These are phyloP conservation scores for Hypericum androsaemum DNA, from an alignment of 345 rosid genomes.

Conservation along the genomic window DNA sequence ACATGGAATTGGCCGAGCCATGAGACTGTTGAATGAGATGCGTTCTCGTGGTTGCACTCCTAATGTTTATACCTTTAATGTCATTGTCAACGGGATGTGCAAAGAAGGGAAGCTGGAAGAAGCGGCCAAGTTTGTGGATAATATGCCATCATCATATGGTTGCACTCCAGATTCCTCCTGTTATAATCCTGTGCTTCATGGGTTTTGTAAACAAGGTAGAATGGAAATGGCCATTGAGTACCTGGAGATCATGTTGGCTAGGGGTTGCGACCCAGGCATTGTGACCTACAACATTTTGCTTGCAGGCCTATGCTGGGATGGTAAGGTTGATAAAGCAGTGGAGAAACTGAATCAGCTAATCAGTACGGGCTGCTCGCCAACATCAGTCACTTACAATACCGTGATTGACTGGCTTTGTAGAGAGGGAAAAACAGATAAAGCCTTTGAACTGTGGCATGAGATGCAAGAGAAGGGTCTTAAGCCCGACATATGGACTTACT, in stretches of 20 bases:
- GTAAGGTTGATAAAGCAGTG: conserved; percentile 77
- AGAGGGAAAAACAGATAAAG: conserved; percentile 70
- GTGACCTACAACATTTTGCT: no score
- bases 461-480: conserved; percentile 64
- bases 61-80: conserved; percentile 72
- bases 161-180: conserved; percentile 77
- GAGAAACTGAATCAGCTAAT: conserved; percentile 75
- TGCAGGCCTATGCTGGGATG: conserved; percentile 74
- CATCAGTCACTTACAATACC: conserved; percentile 65
- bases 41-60: conserved; percentile 67
- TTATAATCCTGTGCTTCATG: conserved; percentile 71
- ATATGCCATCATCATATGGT: conserved; percentile 54
- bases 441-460: conserved; percentile 53
- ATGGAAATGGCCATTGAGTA: conserved; percentile 80
- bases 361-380: conserved; percentile 72
- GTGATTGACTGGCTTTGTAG: conserved; percentile 76
- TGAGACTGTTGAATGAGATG: conserved; percentile 93
- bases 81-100: conserved; percentile 79
- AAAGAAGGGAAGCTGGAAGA: conserved; percentile 78
- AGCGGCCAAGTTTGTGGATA: conserved; percentile 66
- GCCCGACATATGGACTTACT: conserved; percentile 69
- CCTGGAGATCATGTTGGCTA: conserved; percentile 73
- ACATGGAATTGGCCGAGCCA: conserved; percentile 66
- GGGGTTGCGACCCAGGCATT: conserved; percentile 85
- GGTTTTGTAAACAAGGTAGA: conserved; percentile 83